Evolutionary conservation across 139 green algal genomes (phyloP).

Genomic region (Pleodorina starrii): DNA sequence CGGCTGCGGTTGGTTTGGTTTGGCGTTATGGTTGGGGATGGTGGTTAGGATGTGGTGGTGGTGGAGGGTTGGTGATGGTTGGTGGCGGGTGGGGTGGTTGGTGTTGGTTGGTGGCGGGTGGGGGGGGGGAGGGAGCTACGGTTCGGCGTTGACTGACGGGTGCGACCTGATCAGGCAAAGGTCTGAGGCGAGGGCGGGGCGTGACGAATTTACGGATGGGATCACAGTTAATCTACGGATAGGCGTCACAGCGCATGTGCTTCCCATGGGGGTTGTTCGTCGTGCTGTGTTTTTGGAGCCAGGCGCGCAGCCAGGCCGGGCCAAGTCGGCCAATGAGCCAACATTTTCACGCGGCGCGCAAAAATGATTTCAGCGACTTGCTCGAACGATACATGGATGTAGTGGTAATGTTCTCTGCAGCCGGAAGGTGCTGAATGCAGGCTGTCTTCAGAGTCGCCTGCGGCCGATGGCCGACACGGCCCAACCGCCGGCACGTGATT

Average conservation of each 20-base stretch:
- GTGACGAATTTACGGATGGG: too few species aligned
- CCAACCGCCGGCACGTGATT: background rate
- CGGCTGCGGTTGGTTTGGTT: conserved; percentile 26
- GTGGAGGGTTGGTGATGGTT: background rate
- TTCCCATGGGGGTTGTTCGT: too few species aligned
- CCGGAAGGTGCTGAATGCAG: too few species aligned
- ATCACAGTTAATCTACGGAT: too few species aligned
- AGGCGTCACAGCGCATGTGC: too few species aligned
- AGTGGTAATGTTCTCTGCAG: background rate
- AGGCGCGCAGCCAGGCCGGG: background rate
- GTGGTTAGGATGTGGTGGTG: background rate
- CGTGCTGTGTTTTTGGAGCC: background rate
- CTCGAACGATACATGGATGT: background rate
- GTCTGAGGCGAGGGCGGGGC: too few species aligned
- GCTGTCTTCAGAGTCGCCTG: background rate
- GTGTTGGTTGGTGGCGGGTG: background rate
- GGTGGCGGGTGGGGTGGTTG: background rate
- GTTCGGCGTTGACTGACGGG: background rate
- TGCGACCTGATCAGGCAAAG: too few species aligned
- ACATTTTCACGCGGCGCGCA: too few species aligned
- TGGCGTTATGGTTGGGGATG: background rate
- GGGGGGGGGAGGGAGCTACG: background rate
- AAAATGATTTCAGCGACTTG: background rate
- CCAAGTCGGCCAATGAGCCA: too few species aligned
- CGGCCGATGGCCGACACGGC: background rate